Percentiles rank a stretch among this genome's conserved stretches.
phyloP scores from a whole-genome alignment of 2,329 filamentous ascomycete species.

The Blastomyces silverae region DNA sequence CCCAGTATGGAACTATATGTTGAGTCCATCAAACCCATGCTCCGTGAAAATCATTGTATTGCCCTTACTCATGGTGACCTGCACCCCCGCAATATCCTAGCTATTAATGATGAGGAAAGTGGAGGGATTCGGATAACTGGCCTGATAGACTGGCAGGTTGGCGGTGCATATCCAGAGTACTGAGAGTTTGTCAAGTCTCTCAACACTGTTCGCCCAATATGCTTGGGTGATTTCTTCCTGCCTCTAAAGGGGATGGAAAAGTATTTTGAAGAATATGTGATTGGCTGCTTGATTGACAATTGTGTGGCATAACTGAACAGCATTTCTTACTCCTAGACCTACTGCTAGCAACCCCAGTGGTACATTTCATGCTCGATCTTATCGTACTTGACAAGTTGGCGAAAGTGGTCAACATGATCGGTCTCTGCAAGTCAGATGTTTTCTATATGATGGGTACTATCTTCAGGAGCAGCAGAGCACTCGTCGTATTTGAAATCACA shows the following conservation, averaged over 20 bases:
- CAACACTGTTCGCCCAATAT: conserved; percentile 17
- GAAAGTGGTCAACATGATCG: conserved; percentile 11
- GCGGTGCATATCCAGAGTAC: conserved; percentile 24
- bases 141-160: conserved; percentile 25
- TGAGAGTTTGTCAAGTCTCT: conserved; percentile 24
- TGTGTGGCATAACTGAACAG: conserved; percentile 12
- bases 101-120: conserved; percentile 15
- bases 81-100: conserved; percentile 25
- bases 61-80: conserved; percentile 25
- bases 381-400: conserved; percentile 4
- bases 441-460: conserved; percentile 11
- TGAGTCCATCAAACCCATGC: conserved; percentile 12
- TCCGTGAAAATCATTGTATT: conserved; percentile 16
- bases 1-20: conserved; percentile 15
- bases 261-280: conserved; percentile 18
- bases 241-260: conserved; percentile 16
- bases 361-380: conserved; percentile 18
- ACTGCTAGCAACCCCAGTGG: conserved; percentile 6
- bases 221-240: conserved; percentile 16
- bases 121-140: conserved; percentile 20
- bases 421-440: conserved; percentile 9
- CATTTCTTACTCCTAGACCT: not conserved
- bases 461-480: not conserved
- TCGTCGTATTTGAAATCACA: conserved; percentile 13
- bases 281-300: conserved; percentile 17